Base-by-base conservation (phyloP, 495 filamentous ascomycete genomes). In the Lepidopterella palustris region DNA sequence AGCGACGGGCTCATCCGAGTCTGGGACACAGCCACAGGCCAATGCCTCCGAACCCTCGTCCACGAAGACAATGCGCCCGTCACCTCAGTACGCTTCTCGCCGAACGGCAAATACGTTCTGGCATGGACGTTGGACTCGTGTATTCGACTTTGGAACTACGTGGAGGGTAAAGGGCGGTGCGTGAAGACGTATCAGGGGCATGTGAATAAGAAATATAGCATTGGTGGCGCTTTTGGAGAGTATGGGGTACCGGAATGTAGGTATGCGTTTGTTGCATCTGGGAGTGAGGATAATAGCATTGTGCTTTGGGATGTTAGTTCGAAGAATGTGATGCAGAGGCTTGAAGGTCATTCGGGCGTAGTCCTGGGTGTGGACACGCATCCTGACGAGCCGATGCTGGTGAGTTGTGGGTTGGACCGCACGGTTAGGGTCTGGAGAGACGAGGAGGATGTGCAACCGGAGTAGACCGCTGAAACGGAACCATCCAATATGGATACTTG, bases 101-200 rank as follows among this genome's bases (percentile, higher is more conserved):
- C 95, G 3, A 98, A 98, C 68, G 91, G 93, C 23, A 89, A 87
- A 50, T 96, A 87, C 72, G 84, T 97, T 23, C 79, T 97, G 4
- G 93, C 93, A 13, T 96, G 88, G 75, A 93, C 87, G 58, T 80
- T 97, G 71, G 93, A 98, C 73, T 87, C 82, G 50, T 92, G 87
- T 64, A 80, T 98, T 9, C 84, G 93, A 13, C 77, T 98, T 53
- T 98, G 93, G 93, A 87, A 95, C 72, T 98, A 97, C 65, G 86
- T 93, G 2, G 83, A 89, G 25, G 90, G 92, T 2, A 79, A 89
- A 35, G 90, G 92, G 2, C 78, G 84, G 42, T 90, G 89, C 65
- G 84, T 96, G 60, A 98, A 97, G 79, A 98, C 93, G 23, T 98
- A 97, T 78, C 89, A 96, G 73, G 93, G 95, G 6, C 95, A 97